Evolutionary conservation across 495 filamentous ascomycete genomes (phyloP).

Genomic region (Cercophora sp.): DNA sequence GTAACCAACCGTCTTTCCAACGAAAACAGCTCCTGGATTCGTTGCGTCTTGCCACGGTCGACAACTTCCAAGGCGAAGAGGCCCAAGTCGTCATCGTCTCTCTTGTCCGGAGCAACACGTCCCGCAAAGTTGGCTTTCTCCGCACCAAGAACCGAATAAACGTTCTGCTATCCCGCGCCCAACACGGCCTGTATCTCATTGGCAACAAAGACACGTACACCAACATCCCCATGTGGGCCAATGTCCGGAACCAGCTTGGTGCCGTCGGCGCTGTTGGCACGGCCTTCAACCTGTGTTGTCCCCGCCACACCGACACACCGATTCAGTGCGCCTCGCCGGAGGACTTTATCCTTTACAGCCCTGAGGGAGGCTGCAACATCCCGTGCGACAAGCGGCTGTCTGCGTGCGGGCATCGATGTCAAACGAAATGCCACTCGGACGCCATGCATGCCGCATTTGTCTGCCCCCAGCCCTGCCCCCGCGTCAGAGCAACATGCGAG

Average conservation of each 20-base stretch:
- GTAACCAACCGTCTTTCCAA: neutral
- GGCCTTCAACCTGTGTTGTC: constrained; percentile 56
- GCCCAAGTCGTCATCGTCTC: constrained; percentile 80
- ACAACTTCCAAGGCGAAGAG: constrained; percentile 84
- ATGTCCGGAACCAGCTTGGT: constrained; percentile 57
- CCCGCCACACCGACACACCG: constrained; percentile 57
- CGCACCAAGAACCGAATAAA: constrained; percentile 75
- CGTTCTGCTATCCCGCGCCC: constrained; percentile 66
- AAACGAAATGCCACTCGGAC: constrained; percentile 64
- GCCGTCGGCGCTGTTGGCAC: constrained; percentile 48
- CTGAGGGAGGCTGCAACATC: constrained; percentile 66
- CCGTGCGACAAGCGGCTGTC: constrained; percentile 55
- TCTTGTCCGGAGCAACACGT: constrained; percentile 66
- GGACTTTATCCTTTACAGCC: constrained; percentile 56
- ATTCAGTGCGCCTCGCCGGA: constrained; percentile 56
- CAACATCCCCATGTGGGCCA: constrained; percentile 62
- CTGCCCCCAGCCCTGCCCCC: constrained; percentile 58
- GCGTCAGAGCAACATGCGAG: constrained; percentile 50
- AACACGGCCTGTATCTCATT: constrained; percentile 80
- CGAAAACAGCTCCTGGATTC: constrained; percentile 49
- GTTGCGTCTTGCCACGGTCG: constrained; percentile 68
- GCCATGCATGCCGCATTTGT: constrained; percentile 57
- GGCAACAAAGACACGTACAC: constrained; percentile 59
- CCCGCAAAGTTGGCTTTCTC: constrained; percentile 65
- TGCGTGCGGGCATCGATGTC: constrained; percentile 66